phyloP scores from a whole-genome alignment of 345 rosid genomes.

The Trapa incisa region DNA sequence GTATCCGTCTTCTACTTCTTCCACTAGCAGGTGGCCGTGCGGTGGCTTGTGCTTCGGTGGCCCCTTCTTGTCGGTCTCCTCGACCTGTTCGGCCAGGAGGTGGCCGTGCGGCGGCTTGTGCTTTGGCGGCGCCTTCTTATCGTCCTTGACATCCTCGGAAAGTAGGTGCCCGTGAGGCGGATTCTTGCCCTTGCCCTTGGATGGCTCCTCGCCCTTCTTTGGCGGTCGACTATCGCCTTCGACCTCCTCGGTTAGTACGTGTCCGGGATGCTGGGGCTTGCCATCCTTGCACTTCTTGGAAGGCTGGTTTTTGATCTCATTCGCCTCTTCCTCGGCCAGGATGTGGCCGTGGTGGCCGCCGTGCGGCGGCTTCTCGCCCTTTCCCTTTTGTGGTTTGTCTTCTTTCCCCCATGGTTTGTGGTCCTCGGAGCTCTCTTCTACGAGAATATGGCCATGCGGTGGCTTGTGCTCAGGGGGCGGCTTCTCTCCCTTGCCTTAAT shows the following conservation, averaged over 20 bases:
- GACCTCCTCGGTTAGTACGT: conserved; percentile 11
- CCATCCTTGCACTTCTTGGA: not conserved
- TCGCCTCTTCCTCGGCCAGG: not conserved
- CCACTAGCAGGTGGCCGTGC: conserved; percentile 8
- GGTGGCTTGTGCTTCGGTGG: not conserved
- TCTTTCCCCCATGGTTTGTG: not conserved
- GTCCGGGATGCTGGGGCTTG: conserved; percentile 9
- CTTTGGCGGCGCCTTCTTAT: too few species aligned
- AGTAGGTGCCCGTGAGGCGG: conserved; percentile 5
- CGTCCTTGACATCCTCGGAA: too few species aligned
- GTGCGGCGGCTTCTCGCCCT: conserved; percentile 4
- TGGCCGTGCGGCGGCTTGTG: too few species aligned
- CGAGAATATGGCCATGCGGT: too few species aligned
- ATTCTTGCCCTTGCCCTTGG: conserved; percentile 4
- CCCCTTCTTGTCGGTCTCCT: not conserved
- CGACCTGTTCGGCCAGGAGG: too few species aligned
- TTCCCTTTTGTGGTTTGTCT: not conserved
- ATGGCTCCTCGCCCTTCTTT: conserved; percentile 2
- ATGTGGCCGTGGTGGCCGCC: conserved; percentile 3
- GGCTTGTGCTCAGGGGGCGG: too few species aligned
- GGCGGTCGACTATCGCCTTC: conserved; percentile 5
- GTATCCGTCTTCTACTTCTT: conserved; percentile 4
- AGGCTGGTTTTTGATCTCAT: not conserved
- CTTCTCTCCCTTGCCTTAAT: too few species aligned
- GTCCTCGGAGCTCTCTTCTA: not conserved